Base-by-base conservation (phyloP, 306 rosid species). In the Luffa acutangula region DNA sequence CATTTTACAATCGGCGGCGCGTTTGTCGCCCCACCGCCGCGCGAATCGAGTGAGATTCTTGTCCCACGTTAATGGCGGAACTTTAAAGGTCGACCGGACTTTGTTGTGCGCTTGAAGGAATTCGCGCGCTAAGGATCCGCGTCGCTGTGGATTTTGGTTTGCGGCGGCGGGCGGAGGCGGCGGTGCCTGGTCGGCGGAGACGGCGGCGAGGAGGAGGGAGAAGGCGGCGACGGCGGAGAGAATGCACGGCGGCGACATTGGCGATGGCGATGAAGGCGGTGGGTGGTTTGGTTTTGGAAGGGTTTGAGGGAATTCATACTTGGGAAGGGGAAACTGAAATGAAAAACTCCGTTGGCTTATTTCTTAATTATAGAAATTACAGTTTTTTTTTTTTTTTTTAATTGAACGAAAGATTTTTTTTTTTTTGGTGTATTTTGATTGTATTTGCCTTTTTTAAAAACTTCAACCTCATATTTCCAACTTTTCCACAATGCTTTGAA, bases 21-120 rank as follows among this genome's bases (percentile, higher is more conserved):
- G 87, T 20, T 71, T 8, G 63, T 10, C 17, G 0, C 86, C 89
- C 80, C 91, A 88, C 5, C 59, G 12, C 1, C 83, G 74, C 0
- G 94, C 91, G 15, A 9, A 80, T 6, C 59, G 76, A 0, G 87
- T 96, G 0, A 93, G 85, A 0, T 67, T 76, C 64, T 66, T 76
- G n/a, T 89, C 90, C 96, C 94, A 93, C 0, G 3, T 76, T 0
- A 49, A 49, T 0, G 15, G 31, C 0, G 85, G 87, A 1, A 77
- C 18, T 0, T 81, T 49, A 84, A 63, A 80, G 0, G 34, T 5
- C 0, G 0, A 18, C 57, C 97, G 56, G 6, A 84, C 69, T 83
- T 80, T 59, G 48, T 93, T 93, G 83, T 93, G 96, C 2, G 89
- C 88, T 4, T 45, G 14, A 1, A 91, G n/a, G 84, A 93, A 89